Base-by-base conservation (phyloP, 129 eudicot genomes). In the Kitagawia praeruptora region DNA sequence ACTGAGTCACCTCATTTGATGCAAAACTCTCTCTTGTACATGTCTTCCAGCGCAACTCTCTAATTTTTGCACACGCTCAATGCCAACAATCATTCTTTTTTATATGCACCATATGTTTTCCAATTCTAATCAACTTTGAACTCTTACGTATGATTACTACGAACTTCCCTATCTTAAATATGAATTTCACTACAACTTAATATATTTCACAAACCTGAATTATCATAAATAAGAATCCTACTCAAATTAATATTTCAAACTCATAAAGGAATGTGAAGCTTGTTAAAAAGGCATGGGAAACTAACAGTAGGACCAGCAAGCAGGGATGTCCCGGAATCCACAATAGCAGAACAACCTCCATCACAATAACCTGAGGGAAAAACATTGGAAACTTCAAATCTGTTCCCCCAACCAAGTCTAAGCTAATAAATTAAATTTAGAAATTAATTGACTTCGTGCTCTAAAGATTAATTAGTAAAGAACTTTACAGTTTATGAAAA, bases 241-340 rank as follows among this genome's bases (percentile, higher is more conserved):
- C 69, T 61, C 15, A n/a, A 21, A 8, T 9, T 23, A 56, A 7
- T 21, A 0, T 56, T 21, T 56, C 28, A 56, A 8, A 23, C n/a
- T 56, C 28, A 8, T 56, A 21, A 7, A 61, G 69, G 37, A 61
- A 61, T 61, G 69, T 61, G 31, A 25, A 27, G 2, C 31, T n/a
- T 61, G 25, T 61, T 34, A 25, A 27, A 28, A 45, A 28, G 61
- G 27, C 51, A 46, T 25, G 77, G 14, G 61, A 34, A 31, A 46
- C 93, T 23, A 84, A 92, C 97, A 41, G 97, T 92, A 83, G 97
- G 97, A 83, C 97, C 97, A 81, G 97, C 90, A 41, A 90, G 93
- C 91, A 92, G 85, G 77, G 97, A 92, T 75, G 97, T 92, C 73
- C 97, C 97, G 80, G 97, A 92, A 86, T 92, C 97, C 83, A 92